Evolutionary conservation across 345 rosid species (phyloP), one percentile per base, ranked within the genome.

Genomic region (rapeseed (Brassica napus)): DNA sequence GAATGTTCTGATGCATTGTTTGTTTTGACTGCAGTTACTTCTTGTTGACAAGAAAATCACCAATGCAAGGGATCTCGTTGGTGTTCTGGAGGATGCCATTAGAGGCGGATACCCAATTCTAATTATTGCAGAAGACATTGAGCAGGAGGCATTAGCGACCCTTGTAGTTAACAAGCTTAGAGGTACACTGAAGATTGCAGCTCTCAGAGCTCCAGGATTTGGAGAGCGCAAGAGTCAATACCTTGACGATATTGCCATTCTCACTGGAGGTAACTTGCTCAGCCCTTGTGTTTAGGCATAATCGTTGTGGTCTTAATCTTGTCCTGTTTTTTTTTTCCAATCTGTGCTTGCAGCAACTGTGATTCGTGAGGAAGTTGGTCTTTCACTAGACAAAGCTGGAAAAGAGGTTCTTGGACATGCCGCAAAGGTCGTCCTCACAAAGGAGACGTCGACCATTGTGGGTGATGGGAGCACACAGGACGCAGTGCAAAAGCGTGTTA

Each of bases 401-500:
- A 92, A 86, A 73, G 99, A 96, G 85, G 97, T 96, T 35, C 81
- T 96, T 57, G 98, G 99, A 60, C 81, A 73, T 44, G 98, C 99
- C 73, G 85, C 98, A 30, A 95, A 95, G 82, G 97, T 93, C 21
- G 99, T 91, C 59, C 97, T 93, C 71, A 95, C 98, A 5, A 96
- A 96, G 86, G 99, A 96, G 81, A 82, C 87, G 2, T 86, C 97
- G 1, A 93, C 97, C 65, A 90, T 96, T 37, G 97, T 96, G 10
- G 98, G 97, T 69, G 99, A 96, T 84, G 99, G 99, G 37, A 96
- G 89, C 88, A 92, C 97, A 69, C 98, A 96, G 83, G 98, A 93
- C 60, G 97, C 83, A 63, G 99, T 93, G 73, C 89, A 73, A 84
- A 96, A 89, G 87, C 88, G 97, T 81, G 98, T 96, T 76, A 87